Base-by-base conservation (phyloP, 352 stramenopile species). In the Phytopythium montanum region DNA sequence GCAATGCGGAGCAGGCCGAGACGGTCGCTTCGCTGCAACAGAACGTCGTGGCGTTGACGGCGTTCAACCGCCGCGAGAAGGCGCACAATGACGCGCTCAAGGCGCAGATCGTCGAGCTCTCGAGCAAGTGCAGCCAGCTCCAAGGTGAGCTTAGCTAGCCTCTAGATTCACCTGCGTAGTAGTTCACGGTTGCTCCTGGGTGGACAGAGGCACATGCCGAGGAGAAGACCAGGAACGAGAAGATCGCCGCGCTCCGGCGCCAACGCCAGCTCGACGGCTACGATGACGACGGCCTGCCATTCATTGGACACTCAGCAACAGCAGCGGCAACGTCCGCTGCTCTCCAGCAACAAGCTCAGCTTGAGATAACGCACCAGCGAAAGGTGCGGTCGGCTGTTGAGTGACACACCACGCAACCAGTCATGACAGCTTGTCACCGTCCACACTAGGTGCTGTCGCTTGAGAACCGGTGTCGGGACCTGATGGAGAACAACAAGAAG, bases 401-500 rank as follows among this genome's bases (percentile, higher is more conserved):
- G 36, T 4, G 14, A 25, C 21, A 38, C 14, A 49, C 14, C 9
- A 3, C 33, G 45, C 12, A 23, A 12, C 23, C 39, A 19, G 39
- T 19, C 39, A 23, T 6, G 39, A 3, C 33, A 25, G 25, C 19
- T 46, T 25, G 25, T 44, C 14, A 5, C 19, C 5, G 38, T n/a
- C 39, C 12, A 25, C n/a, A 13, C 0, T 50, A 91, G 81, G 68
- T 89, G 8, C 28, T 88, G 25, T 75, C 73, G 19, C 63, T 89
- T n/a, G 75, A 88, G 48, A 88, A 81, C 44, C 69, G 73, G 4
- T 85, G 70, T 33, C 71, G 76, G 36, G 79, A 89, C 45, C 57
- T 86, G 52, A 68, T 73, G 51, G 75, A 82, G 23, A 91, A 89
- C 61, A 89, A 86, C 68, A 88, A 87, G 49, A 80, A 75, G n/a